A percentile compares a stretch with the other conserved stretches of the same genome.
Conservation (phyloP, 352 stramenopile genomes). For the Phytophthora syringae region DNA sequence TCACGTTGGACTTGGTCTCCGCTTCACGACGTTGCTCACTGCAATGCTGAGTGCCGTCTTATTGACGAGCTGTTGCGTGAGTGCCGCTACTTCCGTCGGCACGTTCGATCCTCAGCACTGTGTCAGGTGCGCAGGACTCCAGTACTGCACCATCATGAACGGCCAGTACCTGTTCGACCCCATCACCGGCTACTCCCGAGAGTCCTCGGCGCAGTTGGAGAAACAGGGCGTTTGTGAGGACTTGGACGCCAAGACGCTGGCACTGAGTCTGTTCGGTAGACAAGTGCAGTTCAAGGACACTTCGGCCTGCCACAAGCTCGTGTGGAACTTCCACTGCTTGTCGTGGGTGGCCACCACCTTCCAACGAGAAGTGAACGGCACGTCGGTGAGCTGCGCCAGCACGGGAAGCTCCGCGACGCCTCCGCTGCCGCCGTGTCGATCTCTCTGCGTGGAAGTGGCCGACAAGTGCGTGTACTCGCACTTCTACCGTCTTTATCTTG, state of each 20-base stretch:
- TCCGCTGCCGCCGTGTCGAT: constrained; percentile 69
- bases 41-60: constrained; percentile 6
- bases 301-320: constrained; percentile 51
- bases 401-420: constrained; percentile 11
- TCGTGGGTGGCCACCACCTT: constrained; percentile 68
- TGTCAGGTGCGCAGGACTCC: constrained; percentile 52
- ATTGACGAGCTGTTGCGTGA: constrained; percentile 1
- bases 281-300: constrained; percentile 80
- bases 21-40: background rate
- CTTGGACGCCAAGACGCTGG: constrained; percentile 65
- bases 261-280: constrained; percentile 59
- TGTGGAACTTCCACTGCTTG: constrained; percentile 83
- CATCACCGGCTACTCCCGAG: constrained; percentile 67
- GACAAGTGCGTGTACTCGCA: constrained; percentile 82
- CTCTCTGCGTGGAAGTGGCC: constrained; percentile 75
- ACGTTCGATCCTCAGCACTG: constrained; percentile 51
- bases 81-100: constrained; percentile 32
- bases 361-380: constrained; percentile 43
- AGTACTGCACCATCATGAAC: constrained; percentile 76
- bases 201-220: constrained; percentile 59
- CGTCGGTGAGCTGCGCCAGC: constrained; percentile 41
- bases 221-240: constrained; percentile 83
- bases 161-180: constrained; percentile 73
- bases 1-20: background rate
- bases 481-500: constrained; percentile 68